Percentiles rank a stretch among this genome's conserved stretches.
These are phyloP conservation scores for Colletotrichum shisoi DNA, from an alignment of 2,329 filamentous ascomycete species.

Conservation along the genomic window DNA sequence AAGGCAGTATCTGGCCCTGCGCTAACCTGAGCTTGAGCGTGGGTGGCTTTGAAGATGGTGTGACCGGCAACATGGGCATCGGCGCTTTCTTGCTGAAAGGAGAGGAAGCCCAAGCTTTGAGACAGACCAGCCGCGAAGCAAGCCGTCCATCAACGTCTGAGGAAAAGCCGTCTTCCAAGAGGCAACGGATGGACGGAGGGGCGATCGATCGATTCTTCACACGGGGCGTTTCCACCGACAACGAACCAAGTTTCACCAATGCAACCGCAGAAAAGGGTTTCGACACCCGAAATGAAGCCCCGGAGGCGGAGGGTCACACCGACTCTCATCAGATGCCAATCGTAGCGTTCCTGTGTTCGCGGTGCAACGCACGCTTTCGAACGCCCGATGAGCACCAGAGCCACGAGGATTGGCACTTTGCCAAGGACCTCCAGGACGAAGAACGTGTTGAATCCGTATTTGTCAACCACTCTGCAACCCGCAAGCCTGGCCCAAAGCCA, in stretches of 20 bases:
- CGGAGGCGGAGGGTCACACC: background rate
- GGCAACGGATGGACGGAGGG: constrained; percentile 56
- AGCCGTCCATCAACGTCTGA: constrained; percentile 14
- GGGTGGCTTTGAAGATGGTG: constrained; percentile 88
- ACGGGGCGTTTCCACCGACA: constrained; percentile 49
- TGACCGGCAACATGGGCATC: constrained; percentile 85
- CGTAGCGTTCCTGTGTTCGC: constrained; percentile 62
- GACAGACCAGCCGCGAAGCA: constrained; percentile 47
- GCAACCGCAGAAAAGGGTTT: constrained; percentile 28
- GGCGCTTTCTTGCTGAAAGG: constrained; percentile 83
- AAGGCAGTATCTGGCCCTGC: constrained; percentile 88
- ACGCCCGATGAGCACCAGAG: constrained; percentile 69
- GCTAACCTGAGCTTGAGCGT: constrained; percentile 88
- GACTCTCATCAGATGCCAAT: constrained; percentile 46
- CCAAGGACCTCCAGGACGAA: constrained; percentile 78
- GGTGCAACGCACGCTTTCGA: constrained; percentile 70
- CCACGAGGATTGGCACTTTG: constrained; percentile 95
- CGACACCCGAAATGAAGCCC: constrained; percentile 25
- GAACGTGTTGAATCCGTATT: constrained; percentile 62
- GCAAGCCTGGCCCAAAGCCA: constrained; percentile 45
- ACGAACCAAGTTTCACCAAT: constrained; percentile 42
- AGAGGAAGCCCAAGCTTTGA: constrained; percentile 67
- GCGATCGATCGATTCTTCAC: constrained; percentile 68
- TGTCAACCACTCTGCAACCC: constrained; percentile 50
- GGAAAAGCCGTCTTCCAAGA: constrained; percentile 48